A percentile compares a stretch with the other conserved stretches of the same genome.
Conservation (phyloP, 1,284 basidiomycete species). For the Mycena sp. region DNA sequence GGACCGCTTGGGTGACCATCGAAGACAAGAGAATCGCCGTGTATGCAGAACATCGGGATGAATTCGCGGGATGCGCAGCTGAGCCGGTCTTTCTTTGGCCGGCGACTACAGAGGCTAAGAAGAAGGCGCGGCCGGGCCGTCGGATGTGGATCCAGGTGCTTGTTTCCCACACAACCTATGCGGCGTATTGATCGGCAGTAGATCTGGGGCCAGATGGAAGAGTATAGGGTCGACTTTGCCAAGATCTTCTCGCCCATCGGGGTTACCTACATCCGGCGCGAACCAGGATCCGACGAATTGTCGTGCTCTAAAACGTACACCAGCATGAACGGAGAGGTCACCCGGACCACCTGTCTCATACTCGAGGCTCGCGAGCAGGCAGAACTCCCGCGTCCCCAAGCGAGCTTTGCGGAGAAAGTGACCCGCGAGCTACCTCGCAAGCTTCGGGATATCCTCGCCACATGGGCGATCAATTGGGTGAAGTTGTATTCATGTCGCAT, state of each 20-base stretch:
- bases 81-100: background rate
- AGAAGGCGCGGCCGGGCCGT: background rate
- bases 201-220: slow-evolving; percentile 7
- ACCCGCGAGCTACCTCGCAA: too few relatives aligned
- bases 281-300: background rate
- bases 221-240: background rate
- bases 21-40: slow-evolving; percentile 2
- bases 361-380: background rate
- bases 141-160: slow-evolving; percentile 8
- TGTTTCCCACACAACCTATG: background rate
- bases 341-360: background rate
- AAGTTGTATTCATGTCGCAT: too few relatives aligned
- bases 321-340: background rate
- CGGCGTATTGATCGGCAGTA: background rate
- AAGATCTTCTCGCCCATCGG: slow-evolving; percentile 11
- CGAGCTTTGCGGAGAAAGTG: too few relatives aligned
- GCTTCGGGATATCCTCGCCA: too few relatives aligned
- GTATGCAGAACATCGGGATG: background rate
- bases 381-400: too few relatives aligned
- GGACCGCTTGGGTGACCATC: background rate
- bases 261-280: background rate
- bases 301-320: background rate
- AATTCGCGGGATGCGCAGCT: background rate
- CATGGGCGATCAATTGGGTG: too few relatives aligned
- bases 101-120: background rate